A percentile compares a stretch with the other conserved stretches of the same genome.
These are phyloP conservation scores for Eremothecium sinecaudum DNA, from an alignment of 1,139 yeast genomes.

Conservation along the genomic window DNA sequence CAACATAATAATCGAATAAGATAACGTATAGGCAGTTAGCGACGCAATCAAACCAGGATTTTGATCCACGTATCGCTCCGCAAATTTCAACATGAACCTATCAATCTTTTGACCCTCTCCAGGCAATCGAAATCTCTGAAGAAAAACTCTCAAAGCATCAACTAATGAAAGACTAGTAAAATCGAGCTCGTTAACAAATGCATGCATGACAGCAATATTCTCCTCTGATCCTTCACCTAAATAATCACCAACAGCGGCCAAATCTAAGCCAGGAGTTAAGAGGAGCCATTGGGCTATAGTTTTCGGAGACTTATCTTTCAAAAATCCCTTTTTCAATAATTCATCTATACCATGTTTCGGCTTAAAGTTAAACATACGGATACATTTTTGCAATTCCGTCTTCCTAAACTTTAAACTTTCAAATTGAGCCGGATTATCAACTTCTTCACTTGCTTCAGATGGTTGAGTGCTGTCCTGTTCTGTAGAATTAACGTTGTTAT, in stretches of 20 bases:
- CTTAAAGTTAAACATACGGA: slow-evolving; percentile 70
- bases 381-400: slow-evolving; percentile 69
- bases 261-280: slow-evolving; percentile 72
- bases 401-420: slow-evolving; percentile 78
- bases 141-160: slow-evolving; percentile 72
- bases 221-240: slow-evolving; percentile 82
- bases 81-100: slow-evolving; percentile 92
- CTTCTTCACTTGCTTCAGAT: slow-evolving; percentile 28
- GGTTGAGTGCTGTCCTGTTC: slow-evolving; percentile 5
- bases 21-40: slow-evolving; percentile 85
- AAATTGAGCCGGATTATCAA: slow-evolving; percentile 77
- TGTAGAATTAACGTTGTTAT: not conserved
- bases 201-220: slow-evolving; percentile 80
- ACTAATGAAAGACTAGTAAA: slow-evolving; percentile 63
- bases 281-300: slow-evolving; percentile 69
- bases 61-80: slow-evolving; percentile 80
- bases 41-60: slow-evolving; percentile 84
- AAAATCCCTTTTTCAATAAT: slow-evolving; percentile 54
- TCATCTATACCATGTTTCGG: slow-evolving; percentile 70
- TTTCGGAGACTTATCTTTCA: slow-evolving; percentile 49
- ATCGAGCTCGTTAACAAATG: slow-evolving; percentile 83
- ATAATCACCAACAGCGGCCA: slow-evolving; percentile 79
- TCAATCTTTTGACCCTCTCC: slow-evolving; percentile 98
- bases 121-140: slow-evolving; percentile 86
- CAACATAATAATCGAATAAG: slow-evolving; percentile 86